A percentile compares a stretch with the other conserved stretches of the same genome.
phyloP scores from a whole-genome alignment of 2,329 filamentous ascomycete species.

The Calonectria fujianensis region DNA sequence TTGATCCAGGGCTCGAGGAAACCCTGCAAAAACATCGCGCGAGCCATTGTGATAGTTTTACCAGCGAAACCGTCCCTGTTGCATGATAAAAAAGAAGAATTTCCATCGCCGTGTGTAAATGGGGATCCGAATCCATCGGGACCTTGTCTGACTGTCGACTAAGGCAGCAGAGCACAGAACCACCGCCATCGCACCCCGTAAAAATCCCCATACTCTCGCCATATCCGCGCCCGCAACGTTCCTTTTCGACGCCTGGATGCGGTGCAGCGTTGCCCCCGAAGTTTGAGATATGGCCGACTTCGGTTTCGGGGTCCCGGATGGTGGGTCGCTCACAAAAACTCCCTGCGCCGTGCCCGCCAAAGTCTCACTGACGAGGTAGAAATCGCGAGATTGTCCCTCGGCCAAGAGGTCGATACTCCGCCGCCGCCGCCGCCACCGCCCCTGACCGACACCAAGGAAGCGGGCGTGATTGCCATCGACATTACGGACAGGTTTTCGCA shows the following conservation, averaged over 20 bases:
- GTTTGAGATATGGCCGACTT: conserved; percentile 59
- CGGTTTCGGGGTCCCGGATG: conserved; percentile 60
- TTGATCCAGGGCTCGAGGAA: background rate
- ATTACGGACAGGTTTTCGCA: conserved; percentile 74
- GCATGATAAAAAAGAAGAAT: background rate
- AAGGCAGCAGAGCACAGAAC: conserved; percentile 34
- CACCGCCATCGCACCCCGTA: conserved; percentile 27
- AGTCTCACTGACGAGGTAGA: conserved; percentile 59
- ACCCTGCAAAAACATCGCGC: background rate
- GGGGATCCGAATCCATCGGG: conserved; percentile 14
- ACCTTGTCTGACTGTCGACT: conserved; percentile 35
- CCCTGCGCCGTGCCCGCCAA: conserved; percentile 38
- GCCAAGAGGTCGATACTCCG: conserved; percentile 56
- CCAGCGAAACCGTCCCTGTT: background rate
- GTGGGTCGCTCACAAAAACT: conserved; percentile 50
- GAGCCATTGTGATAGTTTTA: background rate
- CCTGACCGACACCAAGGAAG: conserved; percentile 64
- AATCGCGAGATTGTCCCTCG: conserved; percentile 65
- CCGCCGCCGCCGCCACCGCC: conserved; percentile 59
- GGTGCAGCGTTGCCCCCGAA: conserved; percentile 32
- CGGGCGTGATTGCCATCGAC: conserved; percentile 74
- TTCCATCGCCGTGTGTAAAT: conserved; percentile 21
- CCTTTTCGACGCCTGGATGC: conserved; percentile 41
- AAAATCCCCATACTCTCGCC: conserved; percentile 10
- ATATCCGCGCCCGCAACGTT: conserved; percentile 24